A percentile compares a stretch with the other conserved stretches of the same genome.
These are phyloP conservation scores for Penicillium brasilianum DNA, from an alignment of 2,329 filamentous ascomycete species.

Conservation along the genomic window DNA sequence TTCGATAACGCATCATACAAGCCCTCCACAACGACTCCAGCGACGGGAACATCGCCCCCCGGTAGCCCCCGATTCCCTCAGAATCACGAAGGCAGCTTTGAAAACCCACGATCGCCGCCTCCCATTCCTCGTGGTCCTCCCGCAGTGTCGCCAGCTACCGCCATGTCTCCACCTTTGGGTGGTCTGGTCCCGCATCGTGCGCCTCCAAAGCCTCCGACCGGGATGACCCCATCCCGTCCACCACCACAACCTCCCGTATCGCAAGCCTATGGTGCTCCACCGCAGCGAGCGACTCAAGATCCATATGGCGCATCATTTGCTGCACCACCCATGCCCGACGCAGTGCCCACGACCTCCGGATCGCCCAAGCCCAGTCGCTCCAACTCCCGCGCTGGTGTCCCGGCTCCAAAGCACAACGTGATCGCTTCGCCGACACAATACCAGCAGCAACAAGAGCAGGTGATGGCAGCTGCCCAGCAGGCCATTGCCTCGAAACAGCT, in stretches of 20 bases:
- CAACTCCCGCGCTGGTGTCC: constrained; percentile 66
- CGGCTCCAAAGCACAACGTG: constrained; percentile 50
- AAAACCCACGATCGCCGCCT: constrained; percentile 91
- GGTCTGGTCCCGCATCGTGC: constrained; percentile 77
- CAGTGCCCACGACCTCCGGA: constrained; percentile 61
- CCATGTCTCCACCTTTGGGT: constrained; percentile 49
- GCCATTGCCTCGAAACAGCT: constrained; percentile 72
- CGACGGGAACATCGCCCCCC: constrained; percentile 68
- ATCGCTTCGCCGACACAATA: constrained; percentile 52
- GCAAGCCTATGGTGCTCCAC: constrained; percentile 51
- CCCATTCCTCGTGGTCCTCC: constrained; percentile 70
- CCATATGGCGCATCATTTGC: constrained; percentile 44
- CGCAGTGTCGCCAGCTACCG: constrained; percentile 52
- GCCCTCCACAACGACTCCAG: constrained; percentile 11
- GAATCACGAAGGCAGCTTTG: constrained; percentile 91
- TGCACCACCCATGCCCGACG: constrained; percentile 60
- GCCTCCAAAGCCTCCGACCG: constrained; percentile 80
- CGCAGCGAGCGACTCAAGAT: constrained; percentile 61
- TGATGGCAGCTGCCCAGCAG: constrained; percentile 78
- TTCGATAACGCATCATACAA: constrained; percentile 81
- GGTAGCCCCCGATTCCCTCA: constrained; percentile 85
- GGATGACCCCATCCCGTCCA: constrained; percentile 48
- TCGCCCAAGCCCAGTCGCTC: constrained; percentile 72
- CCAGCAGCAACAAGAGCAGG: constrained; percentile 80
- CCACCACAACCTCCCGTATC: constrained; percentile 49